phyloP scores from a whole-genome alignment of 352 stramenopile genomes.

The Peronospora destructor region DNA sequence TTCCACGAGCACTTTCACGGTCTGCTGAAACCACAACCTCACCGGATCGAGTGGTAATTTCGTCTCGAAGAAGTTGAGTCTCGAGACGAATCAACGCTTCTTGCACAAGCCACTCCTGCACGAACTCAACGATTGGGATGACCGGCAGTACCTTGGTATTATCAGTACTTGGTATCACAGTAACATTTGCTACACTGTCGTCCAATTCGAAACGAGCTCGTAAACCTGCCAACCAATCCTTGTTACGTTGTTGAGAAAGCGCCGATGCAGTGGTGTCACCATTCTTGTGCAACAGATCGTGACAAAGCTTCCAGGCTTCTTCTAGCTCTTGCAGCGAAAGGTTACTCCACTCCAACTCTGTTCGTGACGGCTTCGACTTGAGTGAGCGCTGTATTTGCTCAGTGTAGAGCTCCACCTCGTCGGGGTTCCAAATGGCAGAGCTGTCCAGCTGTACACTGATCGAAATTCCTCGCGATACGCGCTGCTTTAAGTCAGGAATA shows the following conservation, averaged over 20 bases:
- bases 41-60: conserved; percentile 38
- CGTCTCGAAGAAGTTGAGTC: conserved; percentile 38
- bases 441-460: conserved; percentile 63
- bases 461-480: conserved; percentile 52
- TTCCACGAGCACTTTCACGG: conserved; percentile 42
- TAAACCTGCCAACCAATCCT: conserved; percentile 40
- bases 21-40: conserved; percentile 42
- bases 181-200: conserved; percentile 8
- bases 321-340: conserved; percentile 38
- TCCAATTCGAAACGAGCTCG: conserved; percentile 35
- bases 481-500: conserved; percentile 76
- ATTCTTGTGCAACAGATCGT: conserved; percentile 24
- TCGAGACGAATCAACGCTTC: conserved; percentile 61
- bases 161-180: not conserved
- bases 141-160: not conserved
- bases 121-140: conserved; percentile 53
- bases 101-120: conserved; percentile 70
- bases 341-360: conserved; percentile 19
- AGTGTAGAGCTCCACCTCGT: conserved; percentile 37
- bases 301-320: conserved; percentile 47
- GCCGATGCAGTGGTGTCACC: conserved; percentile 12
- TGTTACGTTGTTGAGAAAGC: conserved; percentile 20
- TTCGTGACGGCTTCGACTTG: conserved; percentile 9
- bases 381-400: conserved; percentile 35
- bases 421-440: conserved; percentile 31